phyloP scores from a whole-genome alignment of 1,284 basidiomycete genomes.

The Melampsora occidentalis region DNA sequence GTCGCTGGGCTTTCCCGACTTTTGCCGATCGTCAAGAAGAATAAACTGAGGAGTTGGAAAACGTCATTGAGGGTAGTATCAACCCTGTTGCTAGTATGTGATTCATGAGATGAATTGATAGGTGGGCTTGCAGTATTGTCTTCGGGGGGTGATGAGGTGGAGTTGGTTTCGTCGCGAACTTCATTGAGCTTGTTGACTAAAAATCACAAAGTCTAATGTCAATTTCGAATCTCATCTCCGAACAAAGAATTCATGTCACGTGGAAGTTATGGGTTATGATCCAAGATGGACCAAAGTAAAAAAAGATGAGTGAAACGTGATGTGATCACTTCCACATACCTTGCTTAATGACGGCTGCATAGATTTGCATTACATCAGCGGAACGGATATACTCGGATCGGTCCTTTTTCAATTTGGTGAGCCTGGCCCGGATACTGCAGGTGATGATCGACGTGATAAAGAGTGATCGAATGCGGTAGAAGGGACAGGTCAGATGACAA shows the following conservation, averaged over 20 bases:
- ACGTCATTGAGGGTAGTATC: slow-evolving; percentile 91
- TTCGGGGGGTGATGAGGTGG: slow-evolving; percentile 23
- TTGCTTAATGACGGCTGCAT: slow-evolving; percentile 92
- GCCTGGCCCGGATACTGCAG: slow-evolving; percentile 77
- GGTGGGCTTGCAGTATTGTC: slow-evolving; percentile 34
- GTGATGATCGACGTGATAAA: background rate
- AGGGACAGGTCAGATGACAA: background rate
- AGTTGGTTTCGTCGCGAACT: slow-evolving; percentile 66
- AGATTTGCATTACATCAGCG: slow-evolving; percentile 87
- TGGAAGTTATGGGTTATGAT: slow-evolving; percentile 15
- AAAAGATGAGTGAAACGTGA: slow-evolving; percentile 4
- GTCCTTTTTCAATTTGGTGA: slow-evolving; percentile 81
- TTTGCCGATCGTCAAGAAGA: slow-evolving; percentile 68
- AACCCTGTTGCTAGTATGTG: slow-evolving; percentile 64
- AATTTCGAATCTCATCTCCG: background rate
- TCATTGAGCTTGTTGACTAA: slow-evolving; percentile 87
- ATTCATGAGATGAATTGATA: slow-evolving; percentile 34
- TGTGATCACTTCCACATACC: slow-evolving; percentile 55
- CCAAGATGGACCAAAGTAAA: background rate
- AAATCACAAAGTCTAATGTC: background rate
- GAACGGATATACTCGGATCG: slow-evolving; percentile 82
- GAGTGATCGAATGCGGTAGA: slow-evolving; percentile 3
- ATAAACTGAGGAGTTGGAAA: slow-evolving; percentile 62
- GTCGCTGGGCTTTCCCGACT: slow-evolving; percentile 85
- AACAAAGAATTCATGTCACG: slow-evolving; percentile 5